These are phyloP conservation scores for Kalanchoe fedtschenkoi DNA, from an alignment of 164 flowering plant species.

Conservation along the genomic window DNA sequence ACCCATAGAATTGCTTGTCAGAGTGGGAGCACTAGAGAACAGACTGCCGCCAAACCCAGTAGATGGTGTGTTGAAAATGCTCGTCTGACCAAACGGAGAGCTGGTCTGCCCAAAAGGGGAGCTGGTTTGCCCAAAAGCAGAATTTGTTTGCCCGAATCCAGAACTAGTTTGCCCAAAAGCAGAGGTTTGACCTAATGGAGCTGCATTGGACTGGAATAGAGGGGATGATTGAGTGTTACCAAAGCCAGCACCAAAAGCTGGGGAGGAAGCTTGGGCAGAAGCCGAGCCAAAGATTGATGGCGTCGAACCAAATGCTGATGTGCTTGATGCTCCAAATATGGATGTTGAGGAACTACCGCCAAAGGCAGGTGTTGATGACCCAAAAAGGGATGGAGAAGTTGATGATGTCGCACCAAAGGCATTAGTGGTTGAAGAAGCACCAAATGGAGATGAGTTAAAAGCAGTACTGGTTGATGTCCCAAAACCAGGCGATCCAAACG, in stretches of 20 bases:
- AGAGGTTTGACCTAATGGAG: constrained; percentile 53
- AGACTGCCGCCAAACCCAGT: constrained; percentile 46
- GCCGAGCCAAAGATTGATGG: constrained; percentile 48
- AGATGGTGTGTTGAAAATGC: constrained; percentile 42
- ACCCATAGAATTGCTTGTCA: constrained; percentile 24
- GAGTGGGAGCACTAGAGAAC: constrained; percentile 51
- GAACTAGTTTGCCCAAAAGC: constrained; percentile 53
- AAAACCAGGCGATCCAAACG: constrained; percentile 22
- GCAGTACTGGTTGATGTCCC: constrained; percentile 39
- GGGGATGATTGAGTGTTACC: constrained; percentile 65
- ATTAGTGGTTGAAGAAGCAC: constrained; percentile 37
- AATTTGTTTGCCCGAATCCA: constrained; percentile 28
- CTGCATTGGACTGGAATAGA: constrained; percentile 49
- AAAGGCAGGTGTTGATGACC: constrained; percentile 42
- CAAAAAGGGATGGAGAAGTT: constrained; percentile 47
- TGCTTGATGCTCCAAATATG: constrained; percentile 37
- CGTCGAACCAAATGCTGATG: constrained; percentile 44
- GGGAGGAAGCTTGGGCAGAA: constrained; percentile 37
- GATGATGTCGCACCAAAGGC: constrained; percentile 50
- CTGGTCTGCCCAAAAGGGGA: constrained; percentile 46
- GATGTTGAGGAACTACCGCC: constrained; percentile 41
- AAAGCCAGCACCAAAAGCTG: constrained; percentile 52
- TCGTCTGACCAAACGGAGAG: constrained; percentile 45
- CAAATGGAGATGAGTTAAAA: constrained; percentile 53
- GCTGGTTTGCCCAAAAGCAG: constrained; percentile 43